Base-by-base conservation (phyloP, 2,329 filamentous ascomycete genomes). In the Clarireedia monteithiana region DNA sequence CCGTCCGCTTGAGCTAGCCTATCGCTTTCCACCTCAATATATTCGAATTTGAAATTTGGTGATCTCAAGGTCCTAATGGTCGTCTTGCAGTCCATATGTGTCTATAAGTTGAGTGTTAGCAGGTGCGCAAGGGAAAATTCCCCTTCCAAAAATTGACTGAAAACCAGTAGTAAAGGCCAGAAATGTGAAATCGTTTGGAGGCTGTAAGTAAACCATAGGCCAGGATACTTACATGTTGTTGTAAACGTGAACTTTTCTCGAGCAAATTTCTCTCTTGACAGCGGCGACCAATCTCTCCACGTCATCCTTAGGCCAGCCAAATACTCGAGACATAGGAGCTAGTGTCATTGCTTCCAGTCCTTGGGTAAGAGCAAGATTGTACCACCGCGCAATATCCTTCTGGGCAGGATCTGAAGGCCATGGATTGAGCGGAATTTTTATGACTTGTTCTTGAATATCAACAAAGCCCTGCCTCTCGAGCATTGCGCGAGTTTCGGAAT, bases 361-460 rank as follows among this genome's bases (percentile, higher is more conserved):
- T 66, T 88, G 82, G 10, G 80, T 84, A 63, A 96, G 76, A 40
- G 84, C 85, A 24, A 92, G 74, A 66, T 92, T 91, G 72, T 95
- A 95, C 88, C 89, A 95, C 57, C 84, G 78, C 30, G 88, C 89
- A 53, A 91, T 78, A 46, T 86, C 80, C 59, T 83, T 84, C 62
- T 84, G 77, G 60, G 83, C 77, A 26, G 78, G 74, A 63, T 89
- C 82, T 26, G 74, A 70, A 57, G 82, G 80, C 86, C 88, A 92
- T 24, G 84, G 82, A 66, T 86, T 92, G 67, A 89, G 77, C 30
- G 89, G 88, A 38, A 92, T 74, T 57, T 78, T 78, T 59, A 88
- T 83, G 51, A 82, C 77, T 59, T 82, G 77, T 68, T 92, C 85
- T 60, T 81, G 79, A 63, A 96, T 83, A 58, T 96, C 86, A 39